Evolutionary conservation across 1,284 basidiomycete species (phyloP).

Genomic region (Trichosporon faecale): DNA sequence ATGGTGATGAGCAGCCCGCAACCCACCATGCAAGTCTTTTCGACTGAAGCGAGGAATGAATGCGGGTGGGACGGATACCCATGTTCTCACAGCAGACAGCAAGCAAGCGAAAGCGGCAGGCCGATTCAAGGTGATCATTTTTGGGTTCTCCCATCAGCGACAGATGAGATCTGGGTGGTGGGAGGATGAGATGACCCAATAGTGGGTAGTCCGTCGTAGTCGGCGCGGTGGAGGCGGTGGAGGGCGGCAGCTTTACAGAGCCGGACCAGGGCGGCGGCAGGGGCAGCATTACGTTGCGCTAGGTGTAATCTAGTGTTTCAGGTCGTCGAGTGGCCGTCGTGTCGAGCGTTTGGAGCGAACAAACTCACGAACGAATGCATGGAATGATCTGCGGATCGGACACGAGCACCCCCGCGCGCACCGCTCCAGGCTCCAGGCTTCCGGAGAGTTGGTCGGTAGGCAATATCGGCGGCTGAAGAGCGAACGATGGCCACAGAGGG

Average conservation of each 20-base stretch:
- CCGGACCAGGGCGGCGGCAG: not conserved
- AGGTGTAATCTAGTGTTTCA: constrained; percentile 1
- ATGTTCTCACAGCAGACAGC: not conserved
- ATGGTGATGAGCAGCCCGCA: no score
- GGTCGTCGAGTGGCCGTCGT: not conserved
- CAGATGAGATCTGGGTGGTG: not conserved
- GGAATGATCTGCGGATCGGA: not conserved
- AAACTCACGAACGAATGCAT: not conserved
- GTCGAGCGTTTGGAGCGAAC: not conserved
- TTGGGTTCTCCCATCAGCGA: not conserved
- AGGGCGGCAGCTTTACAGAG: not conserved
- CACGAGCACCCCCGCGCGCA: not conserved
- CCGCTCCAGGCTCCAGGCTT: not conserved
- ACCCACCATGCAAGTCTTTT: no score
- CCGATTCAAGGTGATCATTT: not conserved
- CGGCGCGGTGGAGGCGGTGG: not conserved
- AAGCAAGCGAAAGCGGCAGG: not conserved
- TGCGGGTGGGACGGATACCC: not conserved
- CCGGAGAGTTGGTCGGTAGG: not conserved
- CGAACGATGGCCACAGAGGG: not conserved
- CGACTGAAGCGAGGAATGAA: not conserved
- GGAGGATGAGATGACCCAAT: not conserved
- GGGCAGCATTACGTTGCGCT: not conserved
- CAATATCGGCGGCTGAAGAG: not conserved
- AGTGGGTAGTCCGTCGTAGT: not conserved